Percentiles rank a stretch among this genome's conserved stretches.
phyloP scores from a whole-genome alignment of 352 stramenopile genomes.

The Plasmopara muralis region DNA sequence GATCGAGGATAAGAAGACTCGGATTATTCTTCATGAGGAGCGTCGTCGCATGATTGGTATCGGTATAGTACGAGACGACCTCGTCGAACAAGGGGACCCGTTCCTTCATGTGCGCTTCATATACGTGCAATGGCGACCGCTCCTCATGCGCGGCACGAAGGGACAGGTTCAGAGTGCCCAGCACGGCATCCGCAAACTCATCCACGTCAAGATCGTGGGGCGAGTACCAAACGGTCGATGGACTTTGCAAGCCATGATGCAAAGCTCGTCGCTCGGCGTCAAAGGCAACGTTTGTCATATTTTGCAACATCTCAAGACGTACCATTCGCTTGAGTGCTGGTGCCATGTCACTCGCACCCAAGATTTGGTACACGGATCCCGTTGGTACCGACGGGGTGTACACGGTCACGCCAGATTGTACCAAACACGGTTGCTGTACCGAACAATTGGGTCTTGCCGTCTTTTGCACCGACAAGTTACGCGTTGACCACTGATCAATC shows the following conservation, averaged over 20 bases:
- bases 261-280: constrained; percentile 36
- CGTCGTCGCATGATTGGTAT: constrained; percentile 26
- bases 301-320: constrained; percentile 27
- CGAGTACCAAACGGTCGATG: constrained; percentile 62
- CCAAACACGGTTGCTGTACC: constrained; percentile 21
- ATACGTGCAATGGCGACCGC: constrained; percentile 26
- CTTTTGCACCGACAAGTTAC: too few relatives aligned
- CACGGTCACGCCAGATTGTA: constrained; percentile 55
- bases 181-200: constrained; percentile 45
- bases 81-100: constrained; percentile 24
- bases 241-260: constrained; percentile 34
- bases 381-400: constrained; percentile 41
- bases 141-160: constrained; percentile 14
- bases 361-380: constrained; percentile 18
- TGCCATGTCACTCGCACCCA: constrained; percentile 13
- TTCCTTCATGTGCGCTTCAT: constrained; percentile 25
- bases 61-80: constrained; percentile 35
- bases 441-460: constrained; percentile 16
- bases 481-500: constrained; percentile 17
- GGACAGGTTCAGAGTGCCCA: constrained; percentile 36
- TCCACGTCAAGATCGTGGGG: constrained; percentile 40
- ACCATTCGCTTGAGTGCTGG: constrained; percentile 17
- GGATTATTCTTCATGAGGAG: constrained; percentile 21
- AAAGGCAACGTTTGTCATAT: constrained; percentile 35
- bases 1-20: constrained; percentile 16